Conservation (phyloP, 805 yeast genomes). For the Candida fluviatilis region DNA sequence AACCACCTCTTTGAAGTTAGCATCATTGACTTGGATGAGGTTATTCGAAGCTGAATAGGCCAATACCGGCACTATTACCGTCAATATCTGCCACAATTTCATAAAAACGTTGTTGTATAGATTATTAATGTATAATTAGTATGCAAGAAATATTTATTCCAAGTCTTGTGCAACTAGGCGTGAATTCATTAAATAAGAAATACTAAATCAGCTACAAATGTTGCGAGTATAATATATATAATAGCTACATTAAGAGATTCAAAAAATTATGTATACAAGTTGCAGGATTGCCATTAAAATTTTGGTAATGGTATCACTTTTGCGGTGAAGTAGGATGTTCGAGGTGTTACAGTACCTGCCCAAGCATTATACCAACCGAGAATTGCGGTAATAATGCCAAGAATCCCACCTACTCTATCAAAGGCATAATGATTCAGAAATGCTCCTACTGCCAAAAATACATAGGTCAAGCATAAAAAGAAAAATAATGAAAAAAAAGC, state of each 20-base stretch:
- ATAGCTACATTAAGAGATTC: no score
- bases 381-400: slow-evolving; percentile 53
- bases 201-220: no score
- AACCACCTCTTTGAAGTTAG: slow-evolving; percentile 52
- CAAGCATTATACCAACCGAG: slow-evolving; percentile 62
- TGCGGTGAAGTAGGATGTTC: slow-evolving; percentile 55
- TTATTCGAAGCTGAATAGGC: slow-evolving; percentile 9
- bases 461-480: slow-evolving; percentile 49
- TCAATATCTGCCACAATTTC: slow-evolving; percentile 1
- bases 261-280: no score
- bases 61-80: slow-evolving; percentile 1
- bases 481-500: slow-evolving; percentile 58
- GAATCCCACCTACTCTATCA: slow-evolving; percentile 57
- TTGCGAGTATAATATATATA: no score
- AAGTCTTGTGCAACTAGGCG: not conserved
- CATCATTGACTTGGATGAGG: slow-evolving; percentile 42
- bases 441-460: slow-evolving; percentile 51
- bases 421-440: slow-evolving; percentile 39
- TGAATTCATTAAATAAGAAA: slow-evolving; percentile 1
- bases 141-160: not conserved
- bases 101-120: no score
- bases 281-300: no score
- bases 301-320: slow-evolving; percentile 47
- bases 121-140: not conserved
- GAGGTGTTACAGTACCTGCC: slow-evolving; percentile 55